Base-by-base conservation (phyloP, 1,284 basidiomycete species). In the Ustilago shanxiensis region DNA sequence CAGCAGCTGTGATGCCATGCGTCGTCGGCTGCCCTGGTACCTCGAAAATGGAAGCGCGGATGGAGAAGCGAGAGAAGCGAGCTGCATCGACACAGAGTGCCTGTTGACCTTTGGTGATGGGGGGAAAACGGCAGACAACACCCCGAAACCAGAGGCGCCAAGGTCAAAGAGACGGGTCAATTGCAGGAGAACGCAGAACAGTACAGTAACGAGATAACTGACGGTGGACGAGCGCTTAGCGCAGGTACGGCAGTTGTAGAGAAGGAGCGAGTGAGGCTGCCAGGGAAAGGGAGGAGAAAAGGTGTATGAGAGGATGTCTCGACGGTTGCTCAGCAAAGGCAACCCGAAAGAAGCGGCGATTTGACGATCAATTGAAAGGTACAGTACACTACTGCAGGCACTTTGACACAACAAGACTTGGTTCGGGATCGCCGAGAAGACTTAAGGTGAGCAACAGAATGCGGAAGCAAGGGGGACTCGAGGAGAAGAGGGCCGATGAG, bases 11-110 rank as follows among this genome's bases (percentile, higher is more conserved):
- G 35, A 16, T 20, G 7, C 14, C 14, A 26, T 11, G 44, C 52
- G 22, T 4, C 2, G 20, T 44, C 41, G 41, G 41, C 41, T 41
- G 26, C 28, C 59, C 59, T 39, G 47, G 59, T 71, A 54, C 68
- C 68, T 71, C 59, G 52, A 39, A 33, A 47, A 58, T 58, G 41
- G 56, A 58, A 58, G 56, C 47, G 31, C 35, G 47, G 14, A 6
- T 31, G 37, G 45, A 66, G 60, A 72, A 72, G 64, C 70, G 70
- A 67, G 57, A 49, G 64, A 72, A 72, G 70, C 70, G 60, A 64
- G 57, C 10, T 72, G 70, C 70, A 67, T 66, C 51, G 24, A 28
- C 45, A 22, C 24, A 22, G 45, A 26, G 3, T 49, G 3, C 24
- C 47, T 49, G 24, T 29, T 22, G 3, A 4, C 14, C n/a, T 47